Conservation (phyloP, 2,329 filamentous ascomycete species). For the Tolypocladium nubicola region DNA sequence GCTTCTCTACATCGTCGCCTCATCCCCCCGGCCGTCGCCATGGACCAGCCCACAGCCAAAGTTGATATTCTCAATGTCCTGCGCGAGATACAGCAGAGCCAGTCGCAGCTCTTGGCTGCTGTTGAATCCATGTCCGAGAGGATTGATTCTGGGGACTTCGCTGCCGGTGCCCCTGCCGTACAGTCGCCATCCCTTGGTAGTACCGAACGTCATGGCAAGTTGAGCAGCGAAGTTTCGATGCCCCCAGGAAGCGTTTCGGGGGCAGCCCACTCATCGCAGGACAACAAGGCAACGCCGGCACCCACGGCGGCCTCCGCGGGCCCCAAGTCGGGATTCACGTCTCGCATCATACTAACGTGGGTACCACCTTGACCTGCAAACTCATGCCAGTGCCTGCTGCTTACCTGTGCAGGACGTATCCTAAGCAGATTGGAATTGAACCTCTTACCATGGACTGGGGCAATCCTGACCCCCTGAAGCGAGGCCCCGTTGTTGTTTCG, state of each 20-base stretch:
- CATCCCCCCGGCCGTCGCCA: constrained; percentile 4
- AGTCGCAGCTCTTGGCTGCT: constrained; percentile 27
- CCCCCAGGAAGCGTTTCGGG: neutral
- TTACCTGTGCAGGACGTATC: constrained; percentile 56
- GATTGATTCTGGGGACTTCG: constrained; percentile 8
- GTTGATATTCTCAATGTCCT: constrained; percentile 17
- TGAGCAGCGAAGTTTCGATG: neutral
- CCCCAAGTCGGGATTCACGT: constrained; percentile 36
- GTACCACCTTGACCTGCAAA: constrained; percentile 8
- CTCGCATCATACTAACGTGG: constrained; percentile 46
- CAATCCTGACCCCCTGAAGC: constrained; percentile 57
- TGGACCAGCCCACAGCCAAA: constrained; percentile 13
- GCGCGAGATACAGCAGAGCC: constrained; percentile 30
- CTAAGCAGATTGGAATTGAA: constrained; percentile 86
- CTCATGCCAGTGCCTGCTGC: neutral
- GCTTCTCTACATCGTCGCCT: neutral
- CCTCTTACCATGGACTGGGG: constrained; percentile 88
- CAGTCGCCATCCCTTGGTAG: constrained; percentile 1
- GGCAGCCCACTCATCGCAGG: neutral
- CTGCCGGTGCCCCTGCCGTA: constrained; percentile 2
- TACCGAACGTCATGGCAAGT: neutral
- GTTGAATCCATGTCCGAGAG: constrained; percentile 27
- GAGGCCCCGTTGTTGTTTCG: constrained; percentile 84
- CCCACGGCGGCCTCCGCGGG: constrained; percentile 14
- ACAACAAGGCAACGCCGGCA: neutral